Evolutionary conservation across 1,139 yeast species (phyloP).

Genomic region (Eremothecium sinecaudum): DNA sequence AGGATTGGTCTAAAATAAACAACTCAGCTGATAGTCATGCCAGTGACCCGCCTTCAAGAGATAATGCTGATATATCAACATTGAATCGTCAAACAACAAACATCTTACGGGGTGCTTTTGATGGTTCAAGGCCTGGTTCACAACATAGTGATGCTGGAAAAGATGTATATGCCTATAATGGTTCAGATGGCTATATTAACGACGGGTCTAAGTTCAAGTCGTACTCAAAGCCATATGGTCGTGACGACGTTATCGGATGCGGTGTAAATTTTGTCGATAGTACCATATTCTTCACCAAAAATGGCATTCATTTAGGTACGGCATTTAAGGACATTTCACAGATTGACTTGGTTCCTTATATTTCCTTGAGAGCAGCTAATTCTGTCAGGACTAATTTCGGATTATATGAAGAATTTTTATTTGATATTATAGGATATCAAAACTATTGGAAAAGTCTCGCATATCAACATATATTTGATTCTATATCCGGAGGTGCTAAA

Average conservation of each 20-base stretch:
- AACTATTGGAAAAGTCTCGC: conserved; percentile 35
- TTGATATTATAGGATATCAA: conserved; percentile 62
- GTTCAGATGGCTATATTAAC: conserved; percentile 45
- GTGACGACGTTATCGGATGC: conserved; percentile 68
- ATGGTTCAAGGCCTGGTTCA: conserved; percentile 6
- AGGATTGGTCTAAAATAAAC: conserved; percentile 16
- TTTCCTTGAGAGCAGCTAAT: conserved; percentile 44
- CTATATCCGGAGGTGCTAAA: conserved; percentile 12
- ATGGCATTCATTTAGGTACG: conserved; percentile 56
- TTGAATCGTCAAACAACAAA: conserved; percentile 10
- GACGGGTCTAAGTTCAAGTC: conserved; percentile 32
- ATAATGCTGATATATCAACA: conserved; percentile 6
- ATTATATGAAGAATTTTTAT: conserved; percentile 45
- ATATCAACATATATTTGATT: conserved; percentile 25
- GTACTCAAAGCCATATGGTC: conserved; percentile 41
- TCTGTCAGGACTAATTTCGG: conserved; percentile 66
- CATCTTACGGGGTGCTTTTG: conserved; percentile 9
- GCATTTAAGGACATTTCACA: conserved; percentile 41
- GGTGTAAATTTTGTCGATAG: conserved; percentile 65
- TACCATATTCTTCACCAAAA: conserved; percentile 67
- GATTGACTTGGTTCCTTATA: conserved; percentile 37
- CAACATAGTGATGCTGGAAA: conserved; percentile 11
- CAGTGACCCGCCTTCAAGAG: conserved; percentile 7
- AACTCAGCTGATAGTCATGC: conserved; percentile 16
- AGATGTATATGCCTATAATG: conserved; percentile 49